phyloP scores from a whole-genome alignment of 2,329 filamentous ascomycete species.

The Verticillium longisporum region DNA sequence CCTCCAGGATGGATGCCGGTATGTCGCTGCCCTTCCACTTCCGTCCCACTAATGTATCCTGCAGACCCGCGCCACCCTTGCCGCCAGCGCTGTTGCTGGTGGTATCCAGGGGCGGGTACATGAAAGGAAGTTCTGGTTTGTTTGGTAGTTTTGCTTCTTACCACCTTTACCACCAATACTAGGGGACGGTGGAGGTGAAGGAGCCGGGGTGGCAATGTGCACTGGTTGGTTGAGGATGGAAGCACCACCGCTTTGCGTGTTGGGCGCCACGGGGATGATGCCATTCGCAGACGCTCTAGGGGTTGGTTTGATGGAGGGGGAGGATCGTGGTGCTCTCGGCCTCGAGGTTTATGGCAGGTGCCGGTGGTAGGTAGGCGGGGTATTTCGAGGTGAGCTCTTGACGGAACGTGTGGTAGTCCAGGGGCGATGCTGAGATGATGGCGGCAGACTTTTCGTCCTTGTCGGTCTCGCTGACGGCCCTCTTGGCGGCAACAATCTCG shows the following conservation, averaged over 20 bases:
- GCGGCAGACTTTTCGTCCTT: constrained; percentile 59
- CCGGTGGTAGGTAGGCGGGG: constrained; percentile 88
- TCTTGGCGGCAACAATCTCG: constrained; percentile 69
- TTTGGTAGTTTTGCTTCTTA: constrained; percentile 99
- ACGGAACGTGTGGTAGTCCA: constrained; percentile 94
- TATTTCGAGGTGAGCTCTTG: constrained; percentile 98
- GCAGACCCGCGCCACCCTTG: constrained; percentile 74
- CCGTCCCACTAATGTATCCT: constrained; percentile 72
- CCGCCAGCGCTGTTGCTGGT: constrained; percentile 86
- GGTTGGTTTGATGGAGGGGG: constrained; percentile 76
- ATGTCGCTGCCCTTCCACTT: constrained; percentile 94
- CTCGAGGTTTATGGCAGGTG: constrained; percentile 75
- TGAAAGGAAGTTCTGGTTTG: constrained; percentile 96
- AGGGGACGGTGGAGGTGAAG: constrained; percentile 90
- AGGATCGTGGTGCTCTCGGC: constrained; percentile 86
- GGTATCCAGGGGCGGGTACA: constrained; percentile 89
- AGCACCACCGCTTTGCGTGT: constrained; percentile 49
- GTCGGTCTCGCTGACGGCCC: constrained; percentile 56
- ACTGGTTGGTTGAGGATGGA: constrained; percentile 95
- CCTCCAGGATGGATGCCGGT: constrained; percentile 89
- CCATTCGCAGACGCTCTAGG: constrained; percentile 55
- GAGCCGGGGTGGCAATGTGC: constrained; percentile 96
- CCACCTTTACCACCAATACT: constrained; percentile 80
- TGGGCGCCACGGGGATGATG: constrained; percentile 50
- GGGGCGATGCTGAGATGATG: constrained; percentile 84